These are phyloP conservation scores for Salix koriyanagi DNA, from an alignment of 345 rosid species.

Conservation along the genomic window DNA sequence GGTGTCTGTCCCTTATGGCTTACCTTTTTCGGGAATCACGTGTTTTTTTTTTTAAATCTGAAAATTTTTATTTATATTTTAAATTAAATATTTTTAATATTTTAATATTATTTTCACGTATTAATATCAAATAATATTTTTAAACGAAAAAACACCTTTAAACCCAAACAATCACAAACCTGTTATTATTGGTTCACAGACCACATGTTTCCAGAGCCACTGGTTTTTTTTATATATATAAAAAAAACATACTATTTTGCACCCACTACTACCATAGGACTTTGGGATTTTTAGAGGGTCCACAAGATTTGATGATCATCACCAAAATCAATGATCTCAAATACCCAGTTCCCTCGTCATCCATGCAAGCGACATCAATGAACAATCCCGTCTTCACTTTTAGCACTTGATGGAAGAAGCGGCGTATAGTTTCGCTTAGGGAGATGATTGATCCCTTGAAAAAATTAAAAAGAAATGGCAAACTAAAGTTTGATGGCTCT, in stretches of 20 bases:
- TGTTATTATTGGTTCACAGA: too few relatives aligned
- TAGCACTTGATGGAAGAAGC: background rate
- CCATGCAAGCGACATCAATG: background rate
- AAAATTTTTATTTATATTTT: too few relatives aligned
- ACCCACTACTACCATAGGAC: background rate
- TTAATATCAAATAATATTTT: too few relatives aligned
- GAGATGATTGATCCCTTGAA: background rate
- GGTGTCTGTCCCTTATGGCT: background rate
- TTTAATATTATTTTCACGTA: too few relatives aligned
- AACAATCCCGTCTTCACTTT: background rate
- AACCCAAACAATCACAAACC: too few relatives aligned
- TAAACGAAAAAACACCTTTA: too few relatives aligned
- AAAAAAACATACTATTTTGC: background rate
- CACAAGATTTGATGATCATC: background rate
- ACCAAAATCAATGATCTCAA: background rate
- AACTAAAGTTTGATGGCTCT: too few relatives aligned
- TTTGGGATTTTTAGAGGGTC: slow-evolving; percentile 4
- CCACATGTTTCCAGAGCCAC: too few relatives aligned
- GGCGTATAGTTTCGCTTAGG: background rate
- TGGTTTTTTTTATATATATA: background rate
- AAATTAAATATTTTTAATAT: too few relatives aligned
- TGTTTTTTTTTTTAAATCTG: background rate
- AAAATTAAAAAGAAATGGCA: too few relatives aligned
- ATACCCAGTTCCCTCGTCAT: slow-evolving; percentile 3
- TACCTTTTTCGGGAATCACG: slow-evolving; percentile 23